Evolutionary conservation across 768 basidiomycete species (phyloP), one percentile per base, ranked within the genome.

Genomic region (Scleroderma citrinum): DNA sequence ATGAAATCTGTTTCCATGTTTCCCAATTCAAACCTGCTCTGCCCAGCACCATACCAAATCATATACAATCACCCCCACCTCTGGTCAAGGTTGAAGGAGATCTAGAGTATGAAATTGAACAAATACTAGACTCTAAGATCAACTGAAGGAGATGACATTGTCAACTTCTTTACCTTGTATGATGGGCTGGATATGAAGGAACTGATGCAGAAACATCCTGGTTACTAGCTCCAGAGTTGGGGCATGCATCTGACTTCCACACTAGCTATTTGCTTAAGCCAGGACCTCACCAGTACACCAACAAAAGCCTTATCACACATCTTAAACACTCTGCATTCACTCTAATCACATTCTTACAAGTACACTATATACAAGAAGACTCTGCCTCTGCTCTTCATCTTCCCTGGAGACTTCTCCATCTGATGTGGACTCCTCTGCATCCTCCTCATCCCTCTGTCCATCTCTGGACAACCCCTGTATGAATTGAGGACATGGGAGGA

Each of bases 51-150:
- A 44, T 50, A 14, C 42, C n/a, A 3, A 43, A 29, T 17, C 13
- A 13, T 19, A 39, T 21, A 4, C 38, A 39, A 17, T 39, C 48
- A 2, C 55, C 56, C 16, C 58, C 50, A 1, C 50, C 53, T 36
- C 53, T 50, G 0, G 41, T 47, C 11, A 31, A 43, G 2, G 35
- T 46, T 8, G 39, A 55, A 2, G 48, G 38, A 10, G 39, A 38
- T 11, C 41, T 32, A 5, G 54, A 57, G 31, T 61, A 47, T 29
- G 53, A 61, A 30, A 48, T 61, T 60, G 0, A 54, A 61, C n/a
- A n/a, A n/a, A n/a, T n/a, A n/a, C n/a, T n/a, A n/a, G n/a, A n/a
- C 29, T 44, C 52, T 10, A 59, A 47, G 14, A 24, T 55, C 7
- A 41, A 44, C 35, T 19, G 44, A 17, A 8, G 45, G 16, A 14